phyloP scores from a whole-genome alignment of 1,284 basidiomycete genomes.

The Waitea zeae region DNA sequence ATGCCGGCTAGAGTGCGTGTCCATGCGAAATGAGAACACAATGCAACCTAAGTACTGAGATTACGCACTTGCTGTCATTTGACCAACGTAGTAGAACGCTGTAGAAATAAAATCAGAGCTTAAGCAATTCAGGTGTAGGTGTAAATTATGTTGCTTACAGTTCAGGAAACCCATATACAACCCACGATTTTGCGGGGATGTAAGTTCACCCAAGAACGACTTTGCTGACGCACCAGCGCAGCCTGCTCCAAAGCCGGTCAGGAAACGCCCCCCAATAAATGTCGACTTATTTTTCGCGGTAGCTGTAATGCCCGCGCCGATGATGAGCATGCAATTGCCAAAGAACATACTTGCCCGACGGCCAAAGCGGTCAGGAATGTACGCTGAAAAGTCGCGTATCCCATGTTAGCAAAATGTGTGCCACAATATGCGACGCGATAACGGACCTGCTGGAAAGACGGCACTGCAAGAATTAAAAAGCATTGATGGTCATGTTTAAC shows the following conservation, averaged over 20 bases:
- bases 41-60: no score
- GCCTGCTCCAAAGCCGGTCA: constrained; percentile 25
- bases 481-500: no score
- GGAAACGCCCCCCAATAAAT: constrained; percentile 32
- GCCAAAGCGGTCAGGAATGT: constrained; percentile 30
- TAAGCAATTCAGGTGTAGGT: neutral
- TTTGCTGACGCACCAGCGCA: constrained; percentile 29
- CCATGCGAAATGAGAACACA: no score
- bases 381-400: constrained; percentile 5
- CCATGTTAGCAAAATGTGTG: no score
- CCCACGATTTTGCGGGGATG: constrained; percentile 29
- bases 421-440: no score
- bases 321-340: constrained; percentile 25
- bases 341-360: constrained; percentile 34
- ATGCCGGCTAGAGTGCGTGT: no score
- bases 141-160: constrained; percentile 19
- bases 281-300: constrained; percentile 21
- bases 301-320: constrained; percentile 30
- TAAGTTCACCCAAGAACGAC: constrained; percentile 32
- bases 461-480: neutral
- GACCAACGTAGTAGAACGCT: constrained; percentile 37
- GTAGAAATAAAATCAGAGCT: no score
- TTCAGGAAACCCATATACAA: constrained; percentile 32
- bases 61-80: constrained; percentile 28
- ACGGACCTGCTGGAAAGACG: constrained; percentile 23